These are phyloP conservation scores for Gossypium stocksii DNA, from an alignment of 345 rosid genomes.

Conservation along the genomic window DNA sequence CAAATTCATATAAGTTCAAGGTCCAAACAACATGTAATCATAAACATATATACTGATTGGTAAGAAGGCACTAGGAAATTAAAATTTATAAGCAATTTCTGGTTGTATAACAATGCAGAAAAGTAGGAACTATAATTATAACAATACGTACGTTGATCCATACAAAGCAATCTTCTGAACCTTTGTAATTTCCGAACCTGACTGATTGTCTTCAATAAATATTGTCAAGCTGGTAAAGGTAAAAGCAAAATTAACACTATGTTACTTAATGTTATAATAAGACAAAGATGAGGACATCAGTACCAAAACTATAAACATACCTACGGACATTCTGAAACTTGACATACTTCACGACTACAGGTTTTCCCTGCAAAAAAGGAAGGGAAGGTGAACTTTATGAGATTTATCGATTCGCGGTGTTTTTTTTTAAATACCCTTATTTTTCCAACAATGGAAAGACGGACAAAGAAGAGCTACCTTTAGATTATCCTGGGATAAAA, in stretches of 20 bases:
- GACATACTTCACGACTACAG: conserved; percentile 76
- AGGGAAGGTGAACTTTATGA: background rate
- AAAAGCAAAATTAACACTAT: conserved; percentile 11
- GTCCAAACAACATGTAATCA: background rate
- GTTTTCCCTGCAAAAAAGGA: conserved; percentile 56
- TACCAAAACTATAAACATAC: conserved; percentile 31
- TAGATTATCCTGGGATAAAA: conserved; percentile 61
- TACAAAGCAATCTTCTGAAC: conserved; percentile 81
- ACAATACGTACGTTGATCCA: conserved; percentile 76
- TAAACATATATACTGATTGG: background rate
- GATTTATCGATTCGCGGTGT: background rate
- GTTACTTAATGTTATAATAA: conserved; percentile 1
- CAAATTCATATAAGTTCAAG: background rate
- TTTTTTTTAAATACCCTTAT: background rate
- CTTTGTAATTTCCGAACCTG: conserved; percentile 75
- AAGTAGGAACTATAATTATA: background rate
- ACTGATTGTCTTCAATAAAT: conserved; percentile 93
- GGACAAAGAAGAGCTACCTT: conserved; percentile 38
- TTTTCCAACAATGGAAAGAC: background rate
- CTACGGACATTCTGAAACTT: conserved; percentile 99
- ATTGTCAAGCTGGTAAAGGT: conserved; percentile 67
- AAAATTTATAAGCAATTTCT: background rate
- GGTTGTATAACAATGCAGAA: background rate
- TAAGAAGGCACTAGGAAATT: background rate
- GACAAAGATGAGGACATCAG: conserved; percentile 11